Conservation (phyloP, 225 moss, liverwort and hornwort genomes). For the Straminergon stramineum region DNA sequence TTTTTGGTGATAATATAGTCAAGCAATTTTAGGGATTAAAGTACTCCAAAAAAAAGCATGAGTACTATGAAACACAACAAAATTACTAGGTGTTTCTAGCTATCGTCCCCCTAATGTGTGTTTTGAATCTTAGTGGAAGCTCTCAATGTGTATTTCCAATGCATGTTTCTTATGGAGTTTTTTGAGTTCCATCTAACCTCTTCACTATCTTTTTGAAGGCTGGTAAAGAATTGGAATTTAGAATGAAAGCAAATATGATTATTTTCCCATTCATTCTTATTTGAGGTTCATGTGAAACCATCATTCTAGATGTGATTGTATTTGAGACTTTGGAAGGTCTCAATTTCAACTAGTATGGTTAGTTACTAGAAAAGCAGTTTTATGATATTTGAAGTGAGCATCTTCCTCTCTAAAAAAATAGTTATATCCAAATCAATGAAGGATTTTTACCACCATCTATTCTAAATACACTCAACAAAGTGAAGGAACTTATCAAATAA, state of each 20-base stretch:
- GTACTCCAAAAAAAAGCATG: no score
- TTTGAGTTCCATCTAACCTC: neutral
- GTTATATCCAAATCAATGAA: neutral
- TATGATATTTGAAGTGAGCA: neutral
- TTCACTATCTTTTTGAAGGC: fast-evolving
- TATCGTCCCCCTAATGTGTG: no score
- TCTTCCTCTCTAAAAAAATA: neutral
- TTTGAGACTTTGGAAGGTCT: neutral
- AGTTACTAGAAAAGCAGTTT: neutral
- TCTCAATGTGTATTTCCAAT: neutral
- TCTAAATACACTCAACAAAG: neutral
- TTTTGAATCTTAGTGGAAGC: no score
- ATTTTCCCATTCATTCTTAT: neutral
- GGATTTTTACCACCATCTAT: neutral
- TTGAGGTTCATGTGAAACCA: neutral
- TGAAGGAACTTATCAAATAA: neutral
- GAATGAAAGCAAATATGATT: neutral
- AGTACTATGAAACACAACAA: no score
- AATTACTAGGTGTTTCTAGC: no score
- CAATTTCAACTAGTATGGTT: neutral
- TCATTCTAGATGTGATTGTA: neutral
- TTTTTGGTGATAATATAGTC: no score
- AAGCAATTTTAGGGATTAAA: no score
- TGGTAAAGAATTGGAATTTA: neutral
- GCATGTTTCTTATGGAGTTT: fast-evolving